Evolutionary conservation across 2,329 filamentous ascomycete species (phyloP).

Genomic region (Dendryphion nanum): DNA sequence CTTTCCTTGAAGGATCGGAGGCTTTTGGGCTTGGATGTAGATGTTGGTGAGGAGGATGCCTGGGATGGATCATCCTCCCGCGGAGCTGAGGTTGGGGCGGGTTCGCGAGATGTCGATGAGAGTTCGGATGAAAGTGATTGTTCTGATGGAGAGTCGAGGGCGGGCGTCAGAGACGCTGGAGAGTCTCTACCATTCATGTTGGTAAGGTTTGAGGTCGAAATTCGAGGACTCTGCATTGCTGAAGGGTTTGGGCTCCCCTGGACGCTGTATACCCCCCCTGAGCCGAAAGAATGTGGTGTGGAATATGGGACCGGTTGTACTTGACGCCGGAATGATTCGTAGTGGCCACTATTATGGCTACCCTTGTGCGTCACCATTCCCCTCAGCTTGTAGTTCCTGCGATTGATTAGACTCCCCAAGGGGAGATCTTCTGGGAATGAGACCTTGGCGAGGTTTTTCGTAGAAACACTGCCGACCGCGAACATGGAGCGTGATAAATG

Average conservation of each 20-base stretch:
- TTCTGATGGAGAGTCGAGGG: slow-evolving; percentile 29
- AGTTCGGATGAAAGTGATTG: slow-evolving; percentile 35
- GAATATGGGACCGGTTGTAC: slow-evolving; percentile 76
- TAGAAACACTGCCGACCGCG: slow-evolving; percentile 70
- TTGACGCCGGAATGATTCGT: slow-evolving; percentile 92
- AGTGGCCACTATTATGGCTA: slow-evolving; percentile 93
- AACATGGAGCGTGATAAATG: slow-evolving; percentile 94
- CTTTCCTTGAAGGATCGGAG: slow-evolving; percentile 33
- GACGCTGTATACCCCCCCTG: slow-evolving; percentile 68
- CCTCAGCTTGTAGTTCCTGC: slow-evolving; percentile 78
- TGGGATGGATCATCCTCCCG: slow-evolving; percentile 22
- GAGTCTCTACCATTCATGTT: slow-evolving; percentile 22
- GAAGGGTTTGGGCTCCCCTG: slow-evolving; percentile 53
- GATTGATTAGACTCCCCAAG: slow-evolving; percentile 74
- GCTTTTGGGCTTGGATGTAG: slow-evolving; percentile 21
- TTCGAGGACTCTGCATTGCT: slow-evolving; percentile 48
- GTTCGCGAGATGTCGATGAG: slow-evolving; percentile 23
- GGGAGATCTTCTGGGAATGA: slow-evolving; percentile 84
- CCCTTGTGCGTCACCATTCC: slow-evolving; percentile 93
- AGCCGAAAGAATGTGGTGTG: slow-evolving; percentile 76
- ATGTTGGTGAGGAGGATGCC: slow-evolving; percentile 15
- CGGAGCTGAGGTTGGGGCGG: slow-evolving; percentile 18
- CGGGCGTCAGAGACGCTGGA: slow-evolving; percentile 20
- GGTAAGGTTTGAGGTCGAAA: slow-evolving; percentile 34
- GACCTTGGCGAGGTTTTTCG: slow-evolving; percentile 94